A percentile compares a stretch with the other conserved stretches of the same genome.
Conservation (phyloP, 345 rosid species). For the Physaria fendleri region DNA sequence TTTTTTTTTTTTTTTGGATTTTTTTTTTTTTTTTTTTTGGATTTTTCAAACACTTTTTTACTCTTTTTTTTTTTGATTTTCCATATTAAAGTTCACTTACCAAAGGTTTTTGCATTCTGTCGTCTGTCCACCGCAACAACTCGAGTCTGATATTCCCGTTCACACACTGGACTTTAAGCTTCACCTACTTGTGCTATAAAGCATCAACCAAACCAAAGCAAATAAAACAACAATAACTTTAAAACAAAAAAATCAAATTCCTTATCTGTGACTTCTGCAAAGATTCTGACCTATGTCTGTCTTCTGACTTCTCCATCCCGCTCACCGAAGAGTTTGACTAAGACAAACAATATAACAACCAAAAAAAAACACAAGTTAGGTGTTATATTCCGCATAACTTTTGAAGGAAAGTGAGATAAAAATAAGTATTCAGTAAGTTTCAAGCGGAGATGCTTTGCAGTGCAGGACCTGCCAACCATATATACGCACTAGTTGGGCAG, state of each 20-base stretch:
- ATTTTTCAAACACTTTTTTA: neutral
- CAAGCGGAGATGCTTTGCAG: slow-evolving; percentile 54
- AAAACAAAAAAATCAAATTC: slow-evolving; percentile 38
- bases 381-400: neutral
- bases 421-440: slow-evolving; percentile 27
- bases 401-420: slow-evolving; percentile 29
- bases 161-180: slow-evolving; percentile 34
- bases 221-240: slow-evolving; percentile 4
- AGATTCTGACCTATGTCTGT: slow-evolving; percentile 66
- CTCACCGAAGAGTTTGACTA: slow-evolving; percentile 37
- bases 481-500: slow-evolving; percentile 54
- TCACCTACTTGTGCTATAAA: slow-evolving; percentile 27
- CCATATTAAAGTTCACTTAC: slow-evolving; percentile 20
- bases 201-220: slow-evolving; percentile 12
- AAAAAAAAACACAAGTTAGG: slow-evolving; percentile 13
- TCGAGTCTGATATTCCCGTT: slow-evolving; percentile 9
- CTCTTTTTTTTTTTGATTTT: neutral
- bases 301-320: slow-evolving; percentile 39
- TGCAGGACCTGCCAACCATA: slow-evolving; percentile 67
- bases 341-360: slow-evolving; percentile 16
- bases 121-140: slow-evolving; percentile 11
- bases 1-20: neutral
- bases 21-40: slow-evolving; percentile 11
- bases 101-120: slow-evolving; percentile 3
- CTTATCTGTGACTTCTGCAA: slow-evolving; percentile 51